phyloP scores from a whole-genome alignment of 768 basidiomycete genomes.

The Lentinula aciculospora region DNA sequence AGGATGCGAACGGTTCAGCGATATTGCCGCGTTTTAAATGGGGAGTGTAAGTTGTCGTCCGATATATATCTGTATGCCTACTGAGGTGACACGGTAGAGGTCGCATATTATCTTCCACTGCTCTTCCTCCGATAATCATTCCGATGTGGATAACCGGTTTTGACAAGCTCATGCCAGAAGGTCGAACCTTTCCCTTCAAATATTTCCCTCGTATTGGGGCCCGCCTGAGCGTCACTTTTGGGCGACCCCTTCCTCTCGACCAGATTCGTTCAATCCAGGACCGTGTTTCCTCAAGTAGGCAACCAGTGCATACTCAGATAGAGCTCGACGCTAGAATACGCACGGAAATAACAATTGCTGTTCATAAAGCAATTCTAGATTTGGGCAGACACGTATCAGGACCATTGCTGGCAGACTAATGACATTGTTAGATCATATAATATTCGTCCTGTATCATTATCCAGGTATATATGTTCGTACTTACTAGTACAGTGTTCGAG shows the following conservation, averaged over 20 bases:
- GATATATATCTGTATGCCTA: not conserved
- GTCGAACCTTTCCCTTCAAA: constrained; percentile 69
- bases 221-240: constrained; percentile 72
- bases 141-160: constrained; percentile 97
- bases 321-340: constrained; percentile 26
- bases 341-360: constrained; percentile 45
- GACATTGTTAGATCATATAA: not conserved
- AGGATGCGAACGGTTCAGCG: constrained; percentile 34
- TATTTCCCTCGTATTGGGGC: constrained; percentile 60
- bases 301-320: not conserved
- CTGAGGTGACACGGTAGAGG: constrained; percentile 40
- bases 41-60: constrained; percentile 67
- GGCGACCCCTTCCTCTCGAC: constrained; percentile 55
- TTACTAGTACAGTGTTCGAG: no score
- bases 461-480: not conserved
- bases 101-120: constrained; percentile 65
- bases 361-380: constrained; percentile 49
- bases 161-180: constrained; percentile 87
- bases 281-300: not conserved
- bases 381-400: constrained; percentile 49
- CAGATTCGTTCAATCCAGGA: constrained; percentile 19
- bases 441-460: not conserved
- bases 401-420: constrained; percentile 18
- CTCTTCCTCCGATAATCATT: constrained; percentile 68
- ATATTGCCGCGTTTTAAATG: constrained; percentile 82